These are phyloP conservation scores for Candida sanyaensis DNA, from an alignment of 1,139 yeast genomes.

Conservation along the genomic window DNA sequence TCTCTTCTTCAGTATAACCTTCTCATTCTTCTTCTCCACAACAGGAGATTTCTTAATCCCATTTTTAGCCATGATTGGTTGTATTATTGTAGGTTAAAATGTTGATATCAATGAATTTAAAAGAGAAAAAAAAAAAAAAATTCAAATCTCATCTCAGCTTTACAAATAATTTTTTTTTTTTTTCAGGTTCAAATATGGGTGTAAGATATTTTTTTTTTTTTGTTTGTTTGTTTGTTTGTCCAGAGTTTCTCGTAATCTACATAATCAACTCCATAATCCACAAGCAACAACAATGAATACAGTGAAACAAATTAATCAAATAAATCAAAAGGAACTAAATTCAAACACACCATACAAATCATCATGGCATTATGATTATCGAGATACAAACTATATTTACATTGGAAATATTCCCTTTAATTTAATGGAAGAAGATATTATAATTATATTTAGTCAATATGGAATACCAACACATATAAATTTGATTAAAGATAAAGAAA, in stretches of 20 bases:
- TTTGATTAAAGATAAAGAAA: constrained; percentile 65
- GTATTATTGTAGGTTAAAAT: neutral
- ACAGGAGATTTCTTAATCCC: constrained; percentile 8
- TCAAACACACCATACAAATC: constrained; percentile 59
- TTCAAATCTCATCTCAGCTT: constrained; percentile 6
- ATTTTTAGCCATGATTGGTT: constrained; percentile 17
- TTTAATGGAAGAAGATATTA: constrained; percentile 71
- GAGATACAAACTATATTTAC: constrained; percentile 57
- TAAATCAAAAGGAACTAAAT: constrained; percentile 69
- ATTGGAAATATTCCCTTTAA: constrained; percentile 73
- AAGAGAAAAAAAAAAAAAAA: constrained; percentile 5
- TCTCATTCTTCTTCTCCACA: constrained; percentile 12
- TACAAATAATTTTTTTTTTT: neutral
- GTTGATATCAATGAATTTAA: neutral
- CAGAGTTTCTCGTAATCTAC: neutral
- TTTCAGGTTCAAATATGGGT: neutral
- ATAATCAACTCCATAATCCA: neutral
- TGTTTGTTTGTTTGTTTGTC: neutral
- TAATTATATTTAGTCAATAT: constrained; percentile 82
- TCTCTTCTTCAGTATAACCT: constrained; percentile 17
- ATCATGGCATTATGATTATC: constrained; percentile 90
- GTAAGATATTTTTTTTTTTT: neutral
- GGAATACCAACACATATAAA: constrained; percentile 84
- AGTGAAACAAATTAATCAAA: constrained; percentile 52
- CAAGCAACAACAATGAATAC: constrained; percentile 34